Percentiles rank a stretch among this genome's conserved stretches.
phyloP scores from a whole-genome alignment of 225 moss, liverwort and hornwort species.

The Antitrichia curtipendula region DNA sequence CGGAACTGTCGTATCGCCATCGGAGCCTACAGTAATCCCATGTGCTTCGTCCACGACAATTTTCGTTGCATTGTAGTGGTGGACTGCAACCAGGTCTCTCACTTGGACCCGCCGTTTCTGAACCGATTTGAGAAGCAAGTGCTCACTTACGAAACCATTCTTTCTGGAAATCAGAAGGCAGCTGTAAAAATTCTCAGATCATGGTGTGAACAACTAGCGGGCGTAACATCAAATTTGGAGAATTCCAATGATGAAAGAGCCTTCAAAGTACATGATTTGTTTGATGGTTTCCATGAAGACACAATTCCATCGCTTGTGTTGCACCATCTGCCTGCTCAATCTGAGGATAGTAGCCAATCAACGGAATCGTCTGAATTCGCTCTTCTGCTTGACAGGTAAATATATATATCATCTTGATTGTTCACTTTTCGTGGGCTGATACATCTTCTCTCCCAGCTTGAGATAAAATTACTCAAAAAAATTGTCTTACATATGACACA shows the following conservation, averaged over 20 bases:
- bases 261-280: slow-evolving; percentile 28
- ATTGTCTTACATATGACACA: not conserved
- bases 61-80: slow-evolving; percentile 57
- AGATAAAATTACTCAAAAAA: not conserved
- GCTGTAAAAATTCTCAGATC: slow-evolving; percentile 19
- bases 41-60: slow-evolving; percentile 49
- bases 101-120: slow-evolving; percentile 42
- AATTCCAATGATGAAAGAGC: not conserved
- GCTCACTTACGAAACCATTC: slow-evolving; percentile 44
- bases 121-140: slow-evolving; percentile 63
- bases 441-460: not conserved
- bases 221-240: not conserved
- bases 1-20: slow-evolving; percentile 51
- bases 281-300: slow-evolving; percentile 47
- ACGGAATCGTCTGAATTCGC: slow-evolving; percentile 9
- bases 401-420: not conserved
- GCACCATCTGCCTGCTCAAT: slow-evolving; percentile 9
- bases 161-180: slow-evolving; percentile 5
- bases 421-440: too few relatives aligned
- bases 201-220: slow-evolving; percentile 38
- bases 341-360: not conserved
- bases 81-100: slow-evolving; percentile 30
- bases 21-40: slow-evolving; percentile 54
- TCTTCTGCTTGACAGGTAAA: slow-evolving; percentile 31
- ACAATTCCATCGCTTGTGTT: slow-evolving; percentile 46